Evolutionary conservation across 257 asterid genomes (phyloP), one percentile per base, ranked within the genome.

Genomic region (Solanum ossicruentum): DNA sequence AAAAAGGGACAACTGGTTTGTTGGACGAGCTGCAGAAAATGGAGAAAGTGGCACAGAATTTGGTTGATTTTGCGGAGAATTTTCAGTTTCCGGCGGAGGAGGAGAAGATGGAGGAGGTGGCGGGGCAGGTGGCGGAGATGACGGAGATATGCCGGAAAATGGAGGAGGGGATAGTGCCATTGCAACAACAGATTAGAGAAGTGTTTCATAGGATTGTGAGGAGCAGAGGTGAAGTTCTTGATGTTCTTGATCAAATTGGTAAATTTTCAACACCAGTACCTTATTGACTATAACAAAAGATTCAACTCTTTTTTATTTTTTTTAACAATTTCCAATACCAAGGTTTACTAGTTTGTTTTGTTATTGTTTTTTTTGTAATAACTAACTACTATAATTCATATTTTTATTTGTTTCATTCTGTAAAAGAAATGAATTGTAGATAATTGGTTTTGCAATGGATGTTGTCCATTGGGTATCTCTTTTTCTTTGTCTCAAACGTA

Each of bases 191-290:
- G 83, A 88, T 95, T 36, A 92, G 97, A 23, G 96, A 96, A 75
- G 98, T 96, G 87, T 96, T 96, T 66, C 99, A 96, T 85, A 93
- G 97, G 94, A 93, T 96, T 84, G 98, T 96, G 72, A 94, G 92
- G 91, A 94, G 99, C 88, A 90, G 99, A 83, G 91, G 87, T 2
- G 99, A 94, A 88, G 88, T 95, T 69, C 90, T 93, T 82, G 98
- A 96, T 66, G 92, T 93, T 55, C 87, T 96, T 80, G 99, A 96
- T 85, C 98, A 93, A 87, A 85, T 88, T 86, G 87, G 87, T 65
- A 96, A 92, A 89, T 55, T 87, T 71, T 90, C 98, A 36, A 41
- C 90, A 51, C 95, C 98, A 0, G 92, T 91, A 85, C 98, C 91
- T 1, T 93, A 93, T 80, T 96, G 88, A 90, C 79, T 75, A 49